Evolutionary conservation across 441 rosid genomes (phyloP), one percentile per base, ranked within the genome.

Genomic region (Cnidoscolus chayamansa): DNA sequence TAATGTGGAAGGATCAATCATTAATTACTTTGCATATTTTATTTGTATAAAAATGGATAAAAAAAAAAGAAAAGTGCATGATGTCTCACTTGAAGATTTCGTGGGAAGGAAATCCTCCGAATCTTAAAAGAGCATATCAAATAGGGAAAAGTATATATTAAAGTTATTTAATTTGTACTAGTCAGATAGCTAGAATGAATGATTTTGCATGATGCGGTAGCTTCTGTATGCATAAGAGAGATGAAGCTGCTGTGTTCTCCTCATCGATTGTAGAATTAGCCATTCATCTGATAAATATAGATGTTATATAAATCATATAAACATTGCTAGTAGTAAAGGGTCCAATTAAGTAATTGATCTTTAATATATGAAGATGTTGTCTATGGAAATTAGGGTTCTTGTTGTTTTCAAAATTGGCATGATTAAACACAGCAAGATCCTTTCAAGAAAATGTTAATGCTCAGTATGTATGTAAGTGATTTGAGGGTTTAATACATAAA

Each of bases 71-170:
- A 25, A 71, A 58, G 77, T 72, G 65, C 45, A 57, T 61, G 62
- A 60, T 70, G 59, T 73, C 75, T 76, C 51, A 68, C 62, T 71
- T 68, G 71, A 77, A 81, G 82, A 80, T 35, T 72, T 78, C 78
- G 72, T 78, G 76, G 79, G 74, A 75, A 81, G 77, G 63, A 84
- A 82, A 88, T 88, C 91, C 79, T 63, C 70, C 76, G 78, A 83
- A 85, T 86, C 87, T 79, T 81, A 60, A 81, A 83, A 65, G 79
- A 75, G 66, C 19, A 48, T 25, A 57, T 57, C 17, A 71, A 61
- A 69, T 71, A 53, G 65, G 43, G 67, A 63, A 77, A 85, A 75
- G 75, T 79, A 68, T 17, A 68, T 83, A 77, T 57, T 74, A 76
- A 74, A 74, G 59, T 68, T 72, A 83, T 78, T 78, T 81, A 74